Percentiles rank a stretch among this genome's conserved stretches.
Evolutionary conservation across 1,139 yeast species (phyloP).

Genomic region (Pichia sp.): DNA sequence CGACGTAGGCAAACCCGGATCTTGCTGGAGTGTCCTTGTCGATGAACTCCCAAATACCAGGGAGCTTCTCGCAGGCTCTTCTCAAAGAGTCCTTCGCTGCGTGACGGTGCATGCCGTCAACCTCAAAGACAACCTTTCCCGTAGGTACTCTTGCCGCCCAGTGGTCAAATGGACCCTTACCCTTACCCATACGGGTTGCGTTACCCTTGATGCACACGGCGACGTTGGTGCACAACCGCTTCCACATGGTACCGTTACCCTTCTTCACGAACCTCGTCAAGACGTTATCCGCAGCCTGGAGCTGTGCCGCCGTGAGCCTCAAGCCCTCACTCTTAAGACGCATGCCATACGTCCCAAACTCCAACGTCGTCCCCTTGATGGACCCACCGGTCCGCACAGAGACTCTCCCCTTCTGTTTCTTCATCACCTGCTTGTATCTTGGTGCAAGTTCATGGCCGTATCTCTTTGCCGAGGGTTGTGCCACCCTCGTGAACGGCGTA

Average conservation of each 20-base stretch:
- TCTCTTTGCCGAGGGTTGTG: slow-evolving; percentile 36
- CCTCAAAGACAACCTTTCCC: slow-evolving; percentile 87
- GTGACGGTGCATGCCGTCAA: slow-evolving; percentile 79
- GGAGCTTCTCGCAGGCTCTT: slow-evolving; percentile 87
- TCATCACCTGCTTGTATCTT: slow-evolving; percentile 64
- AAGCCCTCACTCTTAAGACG: slow-evolving; percentile 84
- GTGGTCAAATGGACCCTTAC: slow-evolving; percentile 96
- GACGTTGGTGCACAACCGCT: slow-evolving; percentile 77
- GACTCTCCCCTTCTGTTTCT: slow-evolving; percentile 93
- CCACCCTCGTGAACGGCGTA: slow-evolving; percentile 2
- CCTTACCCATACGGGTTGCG: slow-evolving; percentile 99
- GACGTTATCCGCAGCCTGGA: slow-evolving; percentile 86
- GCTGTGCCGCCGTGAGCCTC: slow-evolving; percentile 82
- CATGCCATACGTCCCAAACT: slow-evolving; percentile 81
- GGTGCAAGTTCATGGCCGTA: slow-evolving; percentile 86
- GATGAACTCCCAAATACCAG: slow-evolving; percentile 87
- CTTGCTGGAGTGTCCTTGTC: slow-evolving; percentile 62
- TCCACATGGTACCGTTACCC: slow-evolving; percentile 61
- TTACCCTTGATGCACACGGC: slow-evolving; percentile 97
- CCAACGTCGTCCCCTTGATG: slow-evolving; percentile 74
- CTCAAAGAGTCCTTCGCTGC: slow-evolving; percentile 90
- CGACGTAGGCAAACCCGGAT: slow-evolving; percentile 58
- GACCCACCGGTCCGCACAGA: slow-evolving; percentile 95
- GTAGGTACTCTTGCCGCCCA: slow-evolving; percentile 98
- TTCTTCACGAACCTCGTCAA: slow-evolving; percentile 79